Percentiles rank a stretch among this genome's conserved stretches.
Conservation (phyloP, 306 rosid genomes). For the Cercis canadensis region DNA sequence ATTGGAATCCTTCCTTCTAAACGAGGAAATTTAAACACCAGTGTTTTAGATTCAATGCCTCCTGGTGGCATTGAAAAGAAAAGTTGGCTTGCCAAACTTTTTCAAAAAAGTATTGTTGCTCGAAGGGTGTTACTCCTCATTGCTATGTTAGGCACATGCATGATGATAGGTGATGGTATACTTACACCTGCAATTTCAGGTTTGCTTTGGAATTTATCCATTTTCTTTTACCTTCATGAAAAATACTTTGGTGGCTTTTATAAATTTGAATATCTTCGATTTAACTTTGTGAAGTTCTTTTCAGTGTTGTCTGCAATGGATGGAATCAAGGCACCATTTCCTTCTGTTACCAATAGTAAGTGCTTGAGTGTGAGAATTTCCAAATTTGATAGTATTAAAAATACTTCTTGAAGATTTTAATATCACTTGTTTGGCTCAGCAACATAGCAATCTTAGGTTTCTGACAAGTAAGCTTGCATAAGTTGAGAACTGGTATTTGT, state of each 20-base stretch:
- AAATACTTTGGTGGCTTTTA: neutral
- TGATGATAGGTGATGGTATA: constrained; percentile 90
- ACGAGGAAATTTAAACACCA: constrained; percentile 31
- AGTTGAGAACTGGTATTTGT: too few species aligned
- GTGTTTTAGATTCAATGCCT: constrained; percentile 3
- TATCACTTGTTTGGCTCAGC: neutral
- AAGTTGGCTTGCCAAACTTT: constrained; percentile 59
- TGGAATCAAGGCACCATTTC: constrained; percentile 60
- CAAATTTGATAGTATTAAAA: constrained; percentile 37
- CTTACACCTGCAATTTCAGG: constrained; percentile 93
- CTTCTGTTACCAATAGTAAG: constrained; percentile 53
- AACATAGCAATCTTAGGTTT: neutral
- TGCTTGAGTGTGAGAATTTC: constrained; percentile 34
- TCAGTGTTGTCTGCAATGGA: constrained; percentile 59
- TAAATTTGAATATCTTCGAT: neutral
- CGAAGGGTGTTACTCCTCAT: constrained; percentile 73
- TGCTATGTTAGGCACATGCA: constrained; percentile 82
- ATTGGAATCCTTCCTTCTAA: constrained; percentile 69
- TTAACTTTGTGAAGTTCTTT: constrained; percentile 31
- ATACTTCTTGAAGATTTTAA: constrained; percentile 10
- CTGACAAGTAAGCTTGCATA: neutral
- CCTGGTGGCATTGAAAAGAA: constrained; percentile 25
- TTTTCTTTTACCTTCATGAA: neutral
- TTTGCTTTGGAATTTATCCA: constrained; percentile 2
- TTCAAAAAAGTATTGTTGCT: constrained; percentile 60